Conservation (phyloP, 2,329 filamentous ascomycete species). For the Aspergillus aculeatinus region DNA sequence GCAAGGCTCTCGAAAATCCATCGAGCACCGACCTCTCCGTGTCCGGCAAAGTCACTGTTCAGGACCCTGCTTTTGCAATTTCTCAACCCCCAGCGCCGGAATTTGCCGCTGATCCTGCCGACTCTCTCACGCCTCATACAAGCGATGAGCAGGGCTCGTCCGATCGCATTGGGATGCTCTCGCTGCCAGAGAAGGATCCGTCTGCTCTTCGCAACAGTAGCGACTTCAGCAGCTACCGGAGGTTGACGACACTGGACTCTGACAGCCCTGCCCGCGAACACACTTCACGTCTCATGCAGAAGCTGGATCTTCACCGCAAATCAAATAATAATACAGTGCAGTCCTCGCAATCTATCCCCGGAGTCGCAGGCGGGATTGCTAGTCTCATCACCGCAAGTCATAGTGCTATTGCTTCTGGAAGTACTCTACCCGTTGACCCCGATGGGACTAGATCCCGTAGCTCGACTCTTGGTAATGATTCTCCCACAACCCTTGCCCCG, state of each 20-base stretch:
- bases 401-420: constrained; percentile 68
- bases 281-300: constrained; percentile 85
- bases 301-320: constrained; percentile 84
- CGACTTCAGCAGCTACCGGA: constrained; percentile 59
- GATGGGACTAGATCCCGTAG: constrained; percentile 36
- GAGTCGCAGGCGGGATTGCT: constrained; percentile 68
- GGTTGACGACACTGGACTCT: constrained; percentile 52
- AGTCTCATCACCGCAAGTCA: constrained; percentile 84
- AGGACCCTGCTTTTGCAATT: constrained; percentile 83
- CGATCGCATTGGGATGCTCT: constrained; percentile 66
- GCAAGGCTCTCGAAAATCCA: constrained; percentile 78
- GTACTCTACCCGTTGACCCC: constrained; percentile 39
- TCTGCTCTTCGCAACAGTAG: constrained; percentile 65
- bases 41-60: constrained; percentile 45
- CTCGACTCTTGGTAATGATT: constrained; percentile 44
- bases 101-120: constrained; percentile 77
- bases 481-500: constrained; percentile 70
- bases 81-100: constrained; percentile 84
- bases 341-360: constrained; percentile 43
- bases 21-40: constrained; percentile 51
- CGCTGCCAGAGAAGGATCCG: constrained; percentile 63
- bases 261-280: constrained; percentile 72
- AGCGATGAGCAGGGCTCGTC: constrained; percentile 55
- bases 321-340: constrained; percentile 58
- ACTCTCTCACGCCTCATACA: constrained; percentile 59